Percentiles rank a stretch among this genome's conserved stretches.
Conservation (phyloP, 31 red algal genomes). For the Odonthalia washingtoniensis region DNA sequence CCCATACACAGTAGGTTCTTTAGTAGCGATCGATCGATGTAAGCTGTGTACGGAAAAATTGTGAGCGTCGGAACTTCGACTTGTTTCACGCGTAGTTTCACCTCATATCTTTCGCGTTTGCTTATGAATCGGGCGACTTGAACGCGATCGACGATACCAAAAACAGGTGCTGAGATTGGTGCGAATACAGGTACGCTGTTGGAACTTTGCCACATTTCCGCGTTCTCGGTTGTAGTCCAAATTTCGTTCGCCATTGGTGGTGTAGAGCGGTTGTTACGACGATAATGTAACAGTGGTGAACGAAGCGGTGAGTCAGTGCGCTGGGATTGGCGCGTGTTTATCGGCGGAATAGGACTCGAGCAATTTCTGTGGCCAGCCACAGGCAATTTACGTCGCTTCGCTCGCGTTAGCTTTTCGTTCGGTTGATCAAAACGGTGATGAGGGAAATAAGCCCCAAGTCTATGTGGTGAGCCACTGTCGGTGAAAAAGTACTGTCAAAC, state of each 20-base stretch:
- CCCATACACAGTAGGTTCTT: conserved; percentile 19
- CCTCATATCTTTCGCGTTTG: background rate
- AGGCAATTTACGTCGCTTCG: no score
- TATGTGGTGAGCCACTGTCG: no score
- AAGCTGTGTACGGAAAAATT: conserved; percentile 1
- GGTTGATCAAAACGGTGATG: no score
- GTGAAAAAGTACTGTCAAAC: no score
- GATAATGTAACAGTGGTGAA: background rate
- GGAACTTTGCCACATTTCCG: background rate
- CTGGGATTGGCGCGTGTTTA: background rate
- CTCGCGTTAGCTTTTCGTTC: no score
- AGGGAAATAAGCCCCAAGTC: no score
- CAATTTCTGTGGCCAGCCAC: background rate
- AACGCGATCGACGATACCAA: background rate
- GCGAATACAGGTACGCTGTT: background rate
- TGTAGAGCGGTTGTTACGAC: background rate
- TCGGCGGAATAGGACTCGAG: background rate
- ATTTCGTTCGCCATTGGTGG: background rate
- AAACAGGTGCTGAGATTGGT: background rate
- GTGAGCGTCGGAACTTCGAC: background rate
- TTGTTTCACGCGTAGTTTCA: background rate
- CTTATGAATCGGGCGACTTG: background rate
- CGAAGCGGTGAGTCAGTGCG: no score
- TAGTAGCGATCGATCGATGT: conserved; percentile 7
- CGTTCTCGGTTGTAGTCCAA: background rate